phyloP scores from a whole-genome alignment of 2,329 filamentous ascomycete species.

The Fusarium veterinarium region DNA sequence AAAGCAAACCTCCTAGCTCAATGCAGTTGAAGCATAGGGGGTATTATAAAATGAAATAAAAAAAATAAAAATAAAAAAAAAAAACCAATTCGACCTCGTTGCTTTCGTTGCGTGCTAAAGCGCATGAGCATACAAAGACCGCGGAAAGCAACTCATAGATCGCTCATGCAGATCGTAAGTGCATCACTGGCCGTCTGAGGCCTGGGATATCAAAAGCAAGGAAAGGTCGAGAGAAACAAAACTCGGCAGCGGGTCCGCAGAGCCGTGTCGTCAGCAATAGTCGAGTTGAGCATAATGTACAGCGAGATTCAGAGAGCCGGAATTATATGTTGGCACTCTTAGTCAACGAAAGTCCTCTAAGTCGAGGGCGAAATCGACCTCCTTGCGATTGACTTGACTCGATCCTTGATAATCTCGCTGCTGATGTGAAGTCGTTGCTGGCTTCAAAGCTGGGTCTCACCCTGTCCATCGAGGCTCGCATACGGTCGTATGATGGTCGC shows the following conservation, averaged over 20 bases:
- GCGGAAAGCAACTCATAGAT: constrained; percentile 55
- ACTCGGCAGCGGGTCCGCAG: constrained; percentile 38
- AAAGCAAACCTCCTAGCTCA: constrained; percentile 41
- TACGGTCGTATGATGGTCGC: constrained; percentile 87
- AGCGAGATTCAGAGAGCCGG: constrained; percentile 34
- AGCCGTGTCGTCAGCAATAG: constrained; percentile 29
- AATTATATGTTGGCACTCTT: constrained; percentile 55
- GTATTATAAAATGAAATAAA: constrained; percentile 32
- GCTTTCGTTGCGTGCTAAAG: constrained; percentile 33
- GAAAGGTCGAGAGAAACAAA: constrained; percentile 38
- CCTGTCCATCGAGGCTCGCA: constrained; percentile 88
- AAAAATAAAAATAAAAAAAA: constrained; percentile 16
- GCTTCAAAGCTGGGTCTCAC: constrained; percentile 86
- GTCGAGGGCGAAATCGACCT: constrained; percentile 50
- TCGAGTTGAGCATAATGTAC: constrained; percentile 45
- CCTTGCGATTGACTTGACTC: constrained; percentile 74
- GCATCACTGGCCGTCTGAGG: constrained; percentile 48
- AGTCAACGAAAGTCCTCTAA: constrained; percentile 58
- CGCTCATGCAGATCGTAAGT: constrained; percentile 63
- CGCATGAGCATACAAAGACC: constrained; percentile 32
- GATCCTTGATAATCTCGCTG: constrained; percentile 83
- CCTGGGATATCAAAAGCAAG: constrained; percentile 53
- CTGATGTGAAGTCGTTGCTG: constrained; percentile 91
- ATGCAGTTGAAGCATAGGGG: constrained; percentile 11
- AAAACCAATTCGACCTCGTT: constrained; percentile 37